Base-by-base conservation (phyloP, 129 eudicot genomes). In the Mikania micrantha region DNA sequence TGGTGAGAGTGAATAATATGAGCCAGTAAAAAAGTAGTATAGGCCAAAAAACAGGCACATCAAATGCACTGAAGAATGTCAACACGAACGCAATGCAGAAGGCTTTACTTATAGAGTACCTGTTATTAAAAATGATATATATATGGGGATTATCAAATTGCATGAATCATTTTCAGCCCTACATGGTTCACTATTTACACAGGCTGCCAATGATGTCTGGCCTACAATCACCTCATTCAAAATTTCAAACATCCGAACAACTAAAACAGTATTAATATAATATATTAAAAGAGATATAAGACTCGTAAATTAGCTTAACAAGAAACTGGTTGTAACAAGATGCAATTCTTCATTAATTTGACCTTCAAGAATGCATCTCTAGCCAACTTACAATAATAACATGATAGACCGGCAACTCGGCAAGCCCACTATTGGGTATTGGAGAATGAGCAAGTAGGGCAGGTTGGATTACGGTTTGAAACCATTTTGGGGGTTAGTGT, bases 21-120 rank as follows among this genome's bases (percentile, higher is more conserved):
- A 89, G 25, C 98, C 98, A 93, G 72, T 93, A 93, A 85, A 93
- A 84, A 56, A 93, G 79, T 28, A 93, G 86, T 64, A 93, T 93
- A 52, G 98, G 98, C 98, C 98, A 93, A 71, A 93, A 89, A 35
- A 93, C 98, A 54, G 98, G 98, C 82, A 93, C 98, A 15, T 93
- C 98, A 66, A 93, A 93, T 49, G 86, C 82, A 60, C 85, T 67
- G 82, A 86, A 88, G 81, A 88, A 93, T 36, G 98, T 93, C 83
- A 89, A 59, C 36, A 84, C 84, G 41, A 93, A 86, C 67, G 96
- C 98, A 60, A 93, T 65, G 74, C 92, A 89, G 80, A 93, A 84
- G 62, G 96, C 96, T 75, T 93, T 93, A 44, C 87, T 77, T 48
- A 93, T 86, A 1, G 95, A 88, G 84, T 93, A 85, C 98, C 98